Conservation (phyloP, 768 basidiomycete genomes). For the Chalciporus sphaerocephalus region DNA sequence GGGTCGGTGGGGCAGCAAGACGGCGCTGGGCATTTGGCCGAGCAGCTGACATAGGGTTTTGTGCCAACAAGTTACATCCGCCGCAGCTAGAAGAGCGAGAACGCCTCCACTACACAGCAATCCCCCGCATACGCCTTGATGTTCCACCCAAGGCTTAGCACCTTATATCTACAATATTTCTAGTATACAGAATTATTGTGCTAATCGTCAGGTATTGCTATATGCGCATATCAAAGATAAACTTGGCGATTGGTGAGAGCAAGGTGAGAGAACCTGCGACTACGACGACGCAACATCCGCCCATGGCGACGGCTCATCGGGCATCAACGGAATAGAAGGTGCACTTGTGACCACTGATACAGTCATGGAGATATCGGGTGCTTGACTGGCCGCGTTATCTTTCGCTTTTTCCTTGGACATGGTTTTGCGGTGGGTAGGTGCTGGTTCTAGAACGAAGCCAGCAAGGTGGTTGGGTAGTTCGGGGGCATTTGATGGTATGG, state of each 20-base stretch:
- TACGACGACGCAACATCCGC: conserved; percentile 18
- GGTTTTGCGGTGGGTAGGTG: conserved; percentile 23
- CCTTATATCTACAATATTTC: neutral
- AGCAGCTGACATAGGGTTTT: conserved; percentile 19
- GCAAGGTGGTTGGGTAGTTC: conserved; percentile 9
- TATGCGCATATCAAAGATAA: conserved; percentile 8
- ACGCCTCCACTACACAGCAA: conserved; percentile 8
- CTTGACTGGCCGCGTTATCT: neutral
- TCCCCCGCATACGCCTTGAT: neutral
- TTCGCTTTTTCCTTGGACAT: conserved; percentile 8
- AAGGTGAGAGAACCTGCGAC: neutral
- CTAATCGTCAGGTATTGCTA: neutral
- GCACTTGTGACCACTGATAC: conserved; percentile 9
- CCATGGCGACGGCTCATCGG: conserved; percentile 32
- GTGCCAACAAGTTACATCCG: neutral
- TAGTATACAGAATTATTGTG: conserved; percentile 12
- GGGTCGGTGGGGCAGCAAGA: conserved; percentile 22
- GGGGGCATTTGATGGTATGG: conserved; percentile 1
- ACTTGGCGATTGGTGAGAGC: no score
- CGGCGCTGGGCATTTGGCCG: conserved; percentile 25
- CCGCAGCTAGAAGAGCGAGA: neutral
- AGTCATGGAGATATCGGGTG: conserved; percentile 2
- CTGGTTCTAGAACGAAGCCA: conserved; percentile 22
- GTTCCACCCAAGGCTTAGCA: neutral
- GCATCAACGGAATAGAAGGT: conserved; percentile 16